These are phyloP conservation scores for Globisporangium apiculatum DNA, from an alignment of 352 stramenopile species.

Conservation along the genomic window DNA sequence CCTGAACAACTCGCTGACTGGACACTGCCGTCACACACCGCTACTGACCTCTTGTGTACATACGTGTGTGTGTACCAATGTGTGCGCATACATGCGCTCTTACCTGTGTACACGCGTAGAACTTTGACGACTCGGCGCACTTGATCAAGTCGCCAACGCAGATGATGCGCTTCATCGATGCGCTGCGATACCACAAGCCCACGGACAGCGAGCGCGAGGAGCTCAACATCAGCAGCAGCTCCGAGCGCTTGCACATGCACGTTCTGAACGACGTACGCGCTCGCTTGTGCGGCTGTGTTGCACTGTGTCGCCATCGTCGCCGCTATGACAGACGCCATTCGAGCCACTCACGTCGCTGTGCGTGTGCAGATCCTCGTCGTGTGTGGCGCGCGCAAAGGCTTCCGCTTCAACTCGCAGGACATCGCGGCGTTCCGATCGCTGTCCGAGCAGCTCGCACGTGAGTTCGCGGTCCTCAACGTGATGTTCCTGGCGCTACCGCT, in stretches of 20 bases:
- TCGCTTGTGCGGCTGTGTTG: neutral
- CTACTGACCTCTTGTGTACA: too few relatives aligned
- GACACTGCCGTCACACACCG: too few relatives aligned
- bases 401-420: constrained; percentile 67
- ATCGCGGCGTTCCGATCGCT: constrained; percentile 51
- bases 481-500: constrained; percentile 46
- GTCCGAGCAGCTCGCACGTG: constrained; percentile 35
- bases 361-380: constrained; percentile 53
- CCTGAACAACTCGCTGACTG: too few relatives aligned
- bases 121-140: constrained; percentile 66
- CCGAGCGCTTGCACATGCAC: constrained; percentile 70
- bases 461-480: constrained; percentile 47
- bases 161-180: constrained; percentile 79
- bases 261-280: constrained; percentile 60
- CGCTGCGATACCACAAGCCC: constrained; percentile 79
- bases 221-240: constrained; percentile 68
- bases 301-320: too few relatives aligned
- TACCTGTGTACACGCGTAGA: constrained; percentile 22
- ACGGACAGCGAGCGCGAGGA: constrained; percentile 57
- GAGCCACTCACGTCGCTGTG: too few relatives aligned
- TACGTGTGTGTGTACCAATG: neutral
- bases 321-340: too few relatives aligned
- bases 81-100: neutral
- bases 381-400: constrained; percentile 69
- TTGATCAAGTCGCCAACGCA: constrained; percentile 65